Percentiles rank a stretch among this genome's conserved stretches.
phyloP scores from a whole-genome alignment of 225 moss, liverwort and hornwort genomes.

The Polytrichum commune region DNA sequence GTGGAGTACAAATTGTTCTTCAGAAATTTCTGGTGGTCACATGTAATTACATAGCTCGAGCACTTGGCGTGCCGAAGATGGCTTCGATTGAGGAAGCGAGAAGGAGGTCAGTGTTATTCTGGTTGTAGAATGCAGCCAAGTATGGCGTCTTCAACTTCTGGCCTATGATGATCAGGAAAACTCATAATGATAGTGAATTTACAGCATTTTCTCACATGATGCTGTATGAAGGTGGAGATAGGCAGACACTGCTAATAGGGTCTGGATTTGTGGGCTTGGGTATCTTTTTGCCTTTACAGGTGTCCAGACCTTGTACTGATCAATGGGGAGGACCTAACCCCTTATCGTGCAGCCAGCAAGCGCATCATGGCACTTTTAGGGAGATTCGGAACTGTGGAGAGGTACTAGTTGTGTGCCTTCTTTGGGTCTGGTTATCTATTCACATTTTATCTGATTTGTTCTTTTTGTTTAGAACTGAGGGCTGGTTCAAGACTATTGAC shows the following conservation, averaged over 20 bases:
- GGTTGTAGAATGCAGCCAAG: background rate
- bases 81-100: constrained; percentile 57
- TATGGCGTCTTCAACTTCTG: background rate
- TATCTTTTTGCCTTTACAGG: constrained; percentile 17
- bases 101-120: constrained; percentile 23
- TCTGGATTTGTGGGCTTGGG: background rate
- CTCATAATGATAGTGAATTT: no score
- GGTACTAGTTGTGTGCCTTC: constrained; percentile 17
- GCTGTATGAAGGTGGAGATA: no score
- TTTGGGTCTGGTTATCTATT: no score
- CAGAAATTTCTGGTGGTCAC: constrained; percentile 75
- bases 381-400: constrained; percentile 54
- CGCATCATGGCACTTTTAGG: constrained; percentile 49
- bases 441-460: no score
- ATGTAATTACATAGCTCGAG: constrained; percentile 56
- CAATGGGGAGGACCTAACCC: constrained; percentile 71
- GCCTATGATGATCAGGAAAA: no score
- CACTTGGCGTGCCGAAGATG: constrained; percentile 66
- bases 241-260: no score
- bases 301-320: constrained; percentile 51
- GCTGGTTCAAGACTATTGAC: no score
- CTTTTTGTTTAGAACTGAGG: no score
- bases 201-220: no score
- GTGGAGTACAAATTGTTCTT: background rate
- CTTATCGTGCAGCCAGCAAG: constrained; percentile 67